Conservation (phyloP, 2,329 filamentous ascomycete genomes). For the Reticulascus tulasneorum region DNA sequence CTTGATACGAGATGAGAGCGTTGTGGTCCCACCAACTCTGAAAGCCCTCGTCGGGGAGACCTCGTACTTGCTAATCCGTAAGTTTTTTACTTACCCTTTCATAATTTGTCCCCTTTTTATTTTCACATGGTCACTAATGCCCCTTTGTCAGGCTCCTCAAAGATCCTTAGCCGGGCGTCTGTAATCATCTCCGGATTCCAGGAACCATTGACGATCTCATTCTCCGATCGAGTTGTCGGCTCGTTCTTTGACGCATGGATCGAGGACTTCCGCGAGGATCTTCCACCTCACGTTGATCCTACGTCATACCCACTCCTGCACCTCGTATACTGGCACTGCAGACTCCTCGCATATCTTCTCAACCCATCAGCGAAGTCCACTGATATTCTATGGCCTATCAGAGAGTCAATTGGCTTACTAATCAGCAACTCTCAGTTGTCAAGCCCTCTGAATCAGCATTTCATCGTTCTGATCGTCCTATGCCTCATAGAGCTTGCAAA, state of each 20-base stretch:
- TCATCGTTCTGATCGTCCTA: conserved; percentile 55
- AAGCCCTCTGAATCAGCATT: conserved; percentile 65
- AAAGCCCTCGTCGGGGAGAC: conserved; percentile 57
- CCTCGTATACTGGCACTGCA: conserved; percentile 67
- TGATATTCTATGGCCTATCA: conserved; percentile 57
- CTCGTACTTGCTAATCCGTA: conserved; percentile 62
- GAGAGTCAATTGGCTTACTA: conserved; percentile 56
- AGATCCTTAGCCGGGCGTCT: conserved; percentile 44
- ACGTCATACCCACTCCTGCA: conserved; percentile 53
- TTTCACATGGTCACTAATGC: too few relatives aligned
- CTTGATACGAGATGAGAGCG: conserved; percentile 58
- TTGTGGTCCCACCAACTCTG: conserved; percentile 57
- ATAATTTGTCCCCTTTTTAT: background rate
- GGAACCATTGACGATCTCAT: conserved; percentile 5
- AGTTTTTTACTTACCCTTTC: conserved; percentile 30
- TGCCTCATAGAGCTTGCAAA: conserved; percentile 58
- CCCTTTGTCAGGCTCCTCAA: conserved; percentile 45
- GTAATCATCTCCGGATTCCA: conserved; percentile 28
- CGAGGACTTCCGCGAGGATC: conserved; percentile 62
- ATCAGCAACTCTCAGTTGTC: conserved; percentile 49
- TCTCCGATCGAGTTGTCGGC: conserved; percentile 31
- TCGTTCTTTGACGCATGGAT: conserved; percentile 53
- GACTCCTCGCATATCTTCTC: conserved; percentile 59
- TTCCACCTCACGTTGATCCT: conserved; percentile 54
- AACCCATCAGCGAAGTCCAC: conserved; percentile 50